These are phyloP conservation scores for Cicer yamashitae DNA, from an alignment of 306 rosid species.

Conservation along the genomic window DNA sequence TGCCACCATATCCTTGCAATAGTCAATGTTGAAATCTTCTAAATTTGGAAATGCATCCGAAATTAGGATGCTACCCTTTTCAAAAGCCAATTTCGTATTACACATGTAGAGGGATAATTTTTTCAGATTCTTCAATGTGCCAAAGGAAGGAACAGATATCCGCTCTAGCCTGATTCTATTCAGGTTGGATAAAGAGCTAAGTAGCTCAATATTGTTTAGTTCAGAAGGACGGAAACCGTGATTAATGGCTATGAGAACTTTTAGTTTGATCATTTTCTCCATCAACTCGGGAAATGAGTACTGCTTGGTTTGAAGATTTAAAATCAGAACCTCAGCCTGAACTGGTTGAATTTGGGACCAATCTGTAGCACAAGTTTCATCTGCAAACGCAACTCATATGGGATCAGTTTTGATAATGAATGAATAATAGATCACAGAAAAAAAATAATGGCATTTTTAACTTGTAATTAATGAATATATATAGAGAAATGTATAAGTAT, in stretches of 20 bases:
- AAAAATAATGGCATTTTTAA: neutral
- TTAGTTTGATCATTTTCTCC: constrained; percentile 55
- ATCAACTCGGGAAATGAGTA: constrained; percentile 50
- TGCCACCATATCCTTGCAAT: constrained; percentile 55
- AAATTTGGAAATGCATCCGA: constrained; percentile 57
- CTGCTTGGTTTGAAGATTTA: constrained; percentile 51
- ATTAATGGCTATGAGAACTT: constrained; percentile 58
- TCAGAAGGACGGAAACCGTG: constrained; percentile 46
- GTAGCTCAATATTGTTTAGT: constrained; percentile 46
- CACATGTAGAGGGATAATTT: constrained; percentile 70
- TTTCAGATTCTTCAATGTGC: constrained; percentile 46
- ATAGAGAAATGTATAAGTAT: constrained; percentile 14
- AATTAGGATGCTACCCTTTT: constrained; percentile 32
- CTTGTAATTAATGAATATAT: neutral
- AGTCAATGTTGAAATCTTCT: constrained; percentile 60
- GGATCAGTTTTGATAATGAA: constrained; percentile 8
- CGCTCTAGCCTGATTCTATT: constrained; percentile 62
- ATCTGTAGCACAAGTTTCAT: constrained; percentile 48
- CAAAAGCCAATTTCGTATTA: constrained; percentile 53
- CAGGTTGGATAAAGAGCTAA: constrained; percentile 47
- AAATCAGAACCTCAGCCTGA: constrained; percentile 58
- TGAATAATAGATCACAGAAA: neutral
- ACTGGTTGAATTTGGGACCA: constrained; percentile 44
- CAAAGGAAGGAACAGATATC: constrained; percentile 56
- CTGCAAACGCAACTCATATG: constrained; percentile 52